Percentiles rank a stretch among this genome's conserved stretches.
phyloP scores from a whole-genome alignment of 768 basidiomycete genomes.

The Hortiboletus flavorubellus region DNA sequence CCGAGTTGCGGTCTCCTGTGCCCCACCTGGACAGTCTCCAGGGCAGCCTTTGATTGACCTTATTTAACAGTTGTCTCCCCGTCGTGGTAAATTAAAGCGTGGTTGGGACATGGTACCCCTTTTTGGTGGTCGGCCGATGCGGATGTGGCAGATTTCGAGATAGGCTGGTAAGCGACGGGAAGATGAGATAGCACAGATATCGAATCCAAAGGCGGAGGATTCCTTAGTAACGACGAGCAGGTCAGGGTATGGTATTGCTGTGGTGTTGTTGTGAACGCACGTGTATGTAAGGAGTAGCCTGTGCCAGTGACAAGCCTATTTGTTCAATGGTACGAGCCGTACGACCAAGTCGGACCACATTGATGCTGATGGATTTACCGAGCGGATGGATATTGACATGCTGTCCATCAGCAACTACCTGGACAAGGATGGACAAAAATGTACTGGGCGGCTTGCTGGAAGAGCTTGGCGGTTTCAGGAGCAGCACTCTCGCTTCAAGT shows the following conservation, averaged over 20 bases:
- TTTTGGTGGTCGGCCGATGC: not conserved
- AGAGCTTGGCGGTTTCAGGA: conserved; percentile 1
- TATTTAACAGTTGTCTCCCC: not conserved
- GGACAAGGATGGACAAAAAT: not conserved
- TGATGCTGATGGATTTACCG: too few relatives aligned
- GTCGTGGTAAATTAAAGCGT: not conserved
- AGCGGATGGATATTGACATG: too few relatives aligned
- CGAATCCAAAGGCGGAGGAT: not conserved
- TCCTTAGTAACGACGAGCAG: too few relatives aligned
- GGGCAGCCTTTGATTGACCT: not conserved
- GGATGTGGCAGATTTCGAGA: not conserved
- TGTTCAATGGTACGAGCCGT: too few relatives aligned
- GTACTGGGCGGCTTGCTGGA: not conserved
- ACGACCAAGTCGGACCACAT: too few relatives aligned
- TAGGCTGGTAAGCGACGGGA: not conserved
- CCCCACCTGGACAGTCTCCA: not conserved
- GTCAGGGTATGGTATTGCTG: not conserved
- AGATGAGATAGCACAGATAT: not conserved
- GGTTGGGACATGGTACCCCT: not conserved
- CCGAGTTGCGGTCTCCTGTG: too few relatives aligned
- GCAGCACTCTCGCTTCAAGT: conserved; percentile 2
- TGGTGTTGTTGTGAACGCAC: too few relatives aligned
- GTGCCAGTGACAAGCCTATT: too few relatives aligned
- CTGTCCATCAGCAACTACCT: not conserved
- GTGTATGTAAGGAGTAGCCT: too few relatives aligned